Evolutionary conservation across 352 stramenopile species (phyloP).

Genomic region (Aphanomyces cochlioides): DNA sequence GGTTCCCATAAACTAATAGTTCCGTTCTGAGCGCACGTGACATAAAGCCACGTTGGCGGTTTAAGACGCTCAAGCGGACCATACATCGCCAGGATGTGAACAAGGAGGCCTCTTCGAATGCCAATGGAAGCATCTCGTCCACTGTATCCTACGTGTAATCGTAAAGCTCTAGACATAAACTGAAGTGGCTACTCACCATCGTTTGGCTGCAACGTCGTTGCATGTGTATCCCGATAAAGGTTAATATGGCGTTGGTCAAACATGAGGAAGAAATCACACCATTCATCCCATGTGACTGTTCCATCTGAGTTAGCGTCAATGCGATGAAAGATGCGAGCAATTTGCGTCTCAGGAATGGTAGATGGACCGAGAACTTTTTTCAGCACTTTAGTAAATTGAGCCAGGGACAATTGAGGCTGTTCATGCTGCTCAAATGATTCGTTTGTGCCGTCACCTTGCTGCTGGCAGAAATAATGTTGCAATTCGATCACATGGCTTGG

Average conservation of each 20-base stretch:
- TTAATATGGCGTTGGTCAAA: slow-evolving; percentile 24
- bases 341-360: background rate
- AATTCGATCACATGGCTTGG: slow-evolving; percentile 6
- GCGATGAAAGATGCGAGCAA: slow-evolving; percentile 16
- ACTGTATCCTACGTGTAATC: slow-evolving; percentile 1
- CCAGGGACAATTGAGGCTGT: background rate
- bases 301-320: slow-evolving; percentile 26
- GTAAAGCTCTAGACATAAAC: background rate
- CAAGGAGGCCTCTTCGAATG: background rate
- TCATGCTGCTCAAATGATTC: background rate
- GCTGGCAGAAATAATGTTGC: background rate
- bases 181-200: background rate
- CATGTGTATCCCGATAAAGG: slow-evolving; percentile 2
- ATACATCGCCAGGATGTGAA: background rate
- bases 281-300: slow-evolving; percentile 13
- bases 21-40: slow-evolving; percentile 7
- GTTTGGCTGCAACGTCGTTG: background rate
- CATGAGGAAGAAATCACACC: slow-evolving; percentile 26
- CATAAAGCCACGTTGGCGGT: slow-evolving; percentile 2
- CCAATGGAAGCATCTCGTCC: background rate
- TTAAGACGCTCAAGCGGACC: background rate
- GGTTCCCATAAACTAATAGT: slow-evolving; percentile 14
- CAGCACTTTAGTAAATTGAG: slow-evolving; percentile 5
- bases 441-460: background rate
- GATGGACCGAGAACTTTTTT: background rate